Conservation (phyloP, 345 rosid species). For the Viola odorata region DNA sequence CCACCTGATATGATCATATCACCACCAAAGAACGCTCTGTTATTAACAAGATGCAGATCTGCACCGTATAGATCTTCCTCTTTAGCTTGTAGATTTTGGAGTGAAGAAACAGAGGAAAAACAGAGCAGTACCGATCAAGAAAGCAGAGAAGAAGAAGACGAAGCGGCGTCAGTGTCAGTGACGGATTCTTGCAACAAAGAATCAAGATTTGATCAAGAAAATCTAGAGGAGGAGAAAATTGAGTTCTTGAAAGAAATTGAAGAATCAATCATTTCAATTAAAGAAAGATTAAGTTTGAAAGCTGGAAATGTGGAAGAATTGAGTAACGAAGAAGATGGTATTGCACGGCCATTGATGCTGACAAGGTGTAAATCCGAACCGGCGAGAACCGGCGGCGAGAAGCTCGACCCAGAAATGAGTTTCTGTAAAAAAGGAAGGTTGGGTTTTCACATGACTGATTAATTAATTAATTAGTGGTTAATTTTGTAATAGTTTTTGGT, state of each 20-base stretch:
- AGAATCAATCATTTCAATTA: constrained; percentile 13
- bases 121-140: constrained; percentile 24
- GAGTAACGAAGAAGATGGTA: constrained; percentile 19
- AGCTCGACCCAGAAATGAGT: constrained; percentile 40
- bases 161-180: constrained; percentile 27
- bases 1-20: no score
- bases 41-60: constrained; percentile 78
- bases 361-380: constrained; percentile 87
- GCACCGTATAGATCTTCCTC: constrained; percentile 84
- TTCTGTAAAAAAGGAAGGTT: constrained; percentile 53
- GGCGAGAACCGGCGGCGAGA: constrained; percentile 55
- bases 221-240: constrained; percentile 13
- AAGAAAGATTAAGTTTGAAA: constrained; percentile 14
- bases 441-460: constrained; percentile 47
- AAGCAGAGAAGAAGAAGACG: constrained; percentile 19
- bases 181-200: constrained; percentile 23
- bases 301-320: constrained; percentile 15
- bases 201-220: constrained; percentile 22
- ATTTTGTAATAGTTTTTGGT: background rate
- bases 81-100: constrained; percentile 69
- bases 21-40: constrained; percentile 69
- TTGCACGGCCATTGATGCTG: constrained; percentile 36
- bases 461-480: constrained; percentile 6
- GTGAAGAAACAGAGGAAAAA: constrained; percentile 27
- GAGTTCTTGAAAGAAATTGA: constrained; percentile 21